phyloP scores from a whole-genome alignment of 164 flowering plant species.

The Vitis rotundifolia region DNA sequence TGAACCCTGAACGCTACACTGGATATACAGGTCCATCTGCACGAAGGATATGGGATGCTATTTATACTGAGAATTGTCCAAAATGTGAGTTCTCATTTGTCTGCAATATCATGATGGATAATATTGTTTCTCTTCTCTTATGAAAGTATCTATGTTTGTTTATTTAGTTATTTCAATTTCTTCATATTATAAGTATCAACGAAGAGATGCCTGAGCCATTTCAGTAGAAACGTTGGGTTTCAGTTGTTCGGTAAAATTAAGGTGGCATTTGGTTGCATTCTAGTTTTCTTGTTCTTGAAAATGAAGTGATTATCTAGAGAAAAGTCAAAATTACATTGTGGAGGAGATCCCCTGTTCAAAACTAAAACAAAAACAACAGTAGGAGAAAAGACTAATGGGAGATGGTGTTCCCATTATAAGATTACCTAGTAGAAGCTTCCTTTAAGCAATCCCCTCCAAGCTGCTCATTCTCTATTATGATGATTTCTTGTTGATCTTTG shows the following conservation, averaged over 20 bases:
- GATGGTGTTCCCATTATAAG: not conserved
- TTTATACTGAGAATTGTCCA: slow-evolving; percentile 90
- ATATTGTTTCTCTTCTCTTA: not conserved
- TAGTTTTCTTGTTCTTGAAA: too few relatives aligned
- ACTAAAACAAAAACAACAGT: not conserved
- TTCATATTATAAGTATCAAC: too few relatives aligned
- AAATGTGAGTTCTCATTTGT: slow-evolving; percentile 52
- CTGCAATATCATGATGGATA: not conserved
- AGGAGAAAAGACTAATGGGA: not conserved
- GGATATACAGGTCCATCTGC: slow-evolving; percentile 94
- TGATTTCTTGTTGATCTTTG: not conserved
- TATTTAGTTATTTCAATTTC: too few relatives aligned
- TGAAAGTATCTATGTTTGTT: too few relatives aligned
- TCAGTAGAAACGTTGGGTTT: too few relatives aligned
- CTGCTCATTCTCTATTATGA: not conserved
- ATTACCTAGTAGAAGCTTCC: not conserved
- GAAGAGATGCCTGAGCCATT: too few relatives aligned
- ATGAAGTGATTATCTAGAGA: not conserved
- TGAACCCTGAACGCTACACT: slow-evolving; percentile 93
- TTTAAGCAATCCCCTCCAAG: not conserved
- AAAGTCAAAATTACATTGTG: not conserved
- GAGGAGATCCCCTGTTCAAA: not conserved
- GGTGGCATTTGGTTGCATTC: too few relatives aligned
- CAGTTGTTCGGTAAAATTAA: too few relatives aligned
- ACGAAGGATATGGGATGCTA: slow-evolving; percentile 94